Evolutionary conservation across 208 protist genomes (phyloP).

Genomic region (Crithidia sp.): DNA sequence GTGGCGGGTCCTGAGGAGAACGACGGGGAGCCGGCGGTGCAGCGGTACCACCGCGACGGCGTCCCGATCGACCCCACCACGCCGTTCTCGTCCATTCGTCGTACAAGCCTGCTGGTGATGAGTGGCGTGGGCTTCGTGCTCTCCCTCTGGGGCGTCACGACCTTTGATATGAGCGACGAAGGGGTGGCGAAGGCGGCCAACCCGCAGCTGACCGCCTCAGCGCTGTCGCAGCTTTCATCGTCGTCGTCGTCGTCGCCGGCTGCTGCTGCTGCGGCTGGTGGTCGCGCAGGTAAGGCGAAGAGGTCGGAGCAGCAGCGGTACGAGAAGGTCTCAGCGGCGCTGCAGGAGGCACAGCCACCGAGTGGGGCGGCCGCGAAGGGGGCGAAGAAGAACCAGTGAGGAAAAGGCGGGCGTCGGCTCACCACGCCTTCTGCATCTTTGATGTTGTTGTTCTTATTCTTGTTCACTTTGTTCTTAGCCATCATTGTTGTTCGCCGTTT

Average conservation of each 20-base stretch:
- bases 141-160: conserved; percentile 26
- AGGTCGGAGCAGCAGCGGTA: background rate
- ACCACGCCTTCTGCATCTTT: background rate
- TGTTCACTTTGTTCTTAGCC: conserved; percentile 1
- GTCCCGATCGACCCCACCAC: background rate
- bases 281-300: background rate
- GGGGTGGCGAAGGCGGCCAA: background rate
- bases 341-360: background rate
- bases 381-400: conserved; percentile 35
- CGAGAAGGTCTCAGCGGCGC: background rate
- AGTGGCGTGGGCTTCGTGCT: conserved; percentile 28
- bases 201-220: conserved; percentile 13
- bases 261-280: background rate
- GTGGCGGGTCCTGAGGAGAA: conserved; percentile 7
- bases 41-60: conserved; percentile 25
- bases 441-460: background rate
- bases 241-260: background rate
- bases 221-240: conserved; percentile 14
- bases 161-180: conserved; percentile 19
- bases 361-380: background rate
- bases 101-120: conserved; percentile 21
- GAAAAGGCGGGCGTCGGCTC: too few relatives aligned
- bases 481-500: background rate
- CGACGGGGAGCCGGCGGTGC: background rate
- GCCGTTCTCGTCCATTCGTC: conserved; percentile 27